A percentile compares a stretch with the other conserved stretches of the same genome.
These are phyloP conservation scores for Albophoma yamanashiensis DNA, from an alignment of 2,329 filamentous ascomycete genomes.

Conservation along the genomic window DNA sequence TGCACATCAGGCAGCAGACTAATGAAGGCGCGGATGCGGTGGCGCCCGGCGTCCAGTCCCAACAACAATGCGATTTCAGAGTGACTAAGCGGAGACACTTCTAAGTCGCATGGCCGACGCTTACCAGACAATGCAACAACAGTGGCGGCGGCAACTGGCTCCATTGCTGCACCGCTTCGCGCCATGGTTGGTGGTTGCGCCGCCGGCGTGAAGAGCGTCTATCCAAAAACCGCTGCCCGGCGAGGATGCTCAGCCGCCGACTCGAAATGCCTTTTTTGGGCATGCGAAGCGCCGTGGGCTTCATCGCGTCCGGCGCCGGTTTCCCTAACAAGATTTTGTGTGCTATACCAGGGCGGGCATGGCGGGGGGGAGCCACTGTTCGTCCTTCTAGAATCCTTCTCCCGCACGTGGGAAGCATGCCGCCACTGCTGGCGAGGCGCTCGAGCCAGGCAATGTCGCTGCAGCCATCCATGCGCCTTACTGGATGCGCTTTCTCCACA, in stretches of 20 bases:
- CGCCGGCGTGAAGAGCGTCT: not conserved
- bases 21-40: not conserved
- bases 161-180: not conserved
- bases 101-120: not conserved
- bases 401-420: constrained; percentile 7
- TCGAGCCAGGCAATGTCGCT: not conserved
- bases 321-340: not conserved
- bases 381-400: constrained; percentile 15
- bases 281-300: not conserved
- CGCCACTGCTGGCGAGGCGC: not conserved
- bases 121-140: not conserved
- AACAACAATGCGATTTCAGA: not conserved
- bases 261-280: not conserved
- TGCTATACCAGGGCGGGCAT: not conserved
- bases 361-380: not conserved
- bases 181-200: not conserved
- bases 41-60: not conserved
- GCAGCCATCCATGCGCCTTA: not conserved
- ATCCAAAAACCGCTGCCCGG: too few species aligned
- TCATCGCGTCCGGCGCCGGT: not conserved
- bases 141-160: not conserved
- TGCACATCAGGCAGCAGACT: not conserved
- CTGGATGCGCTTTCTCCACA: not conserved
- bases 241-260: not conserved
- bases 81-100: too few species aligned